phyloP scores from a whole-genome alignment of 805 yeast species.

The Grigorovia humatica region DNA sequence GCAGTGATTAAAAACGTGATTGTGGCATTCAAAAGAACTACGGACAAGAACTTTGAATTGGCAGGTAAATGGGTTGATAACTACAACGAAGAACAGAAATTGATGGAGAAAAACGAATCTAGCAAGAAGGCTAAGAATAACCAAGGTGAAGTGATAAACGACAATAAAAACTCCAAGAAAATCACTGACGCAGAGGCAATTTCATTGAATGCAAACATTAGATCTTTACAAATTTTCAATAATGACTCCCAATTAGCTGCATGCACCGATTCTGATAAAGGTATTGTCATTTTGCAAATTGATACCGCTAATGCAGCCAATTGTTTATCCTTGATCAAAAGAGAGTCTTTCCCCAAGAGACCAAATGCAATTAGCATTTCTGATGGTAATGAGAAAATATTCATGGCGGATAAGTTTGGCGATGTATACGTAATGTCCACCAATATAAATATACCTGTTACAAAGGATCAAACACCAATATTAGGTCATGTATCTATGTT shows the following conservation, averaged over 20 bases:
- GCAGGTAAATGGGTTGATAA: slow-evolving; percentile 57
- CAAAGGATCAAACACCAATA: slow-evolving; percentile 45
- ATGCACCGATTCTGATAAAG: slow-evolving; percentile 76
- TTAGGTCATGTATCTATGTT: slow-evolving; percentile 96
- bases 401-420: slow-evolving; percentile 92
- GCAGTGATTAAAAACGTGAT: slow-evolving; percentile 49
- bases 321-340: slow-evolving; percentile 44
- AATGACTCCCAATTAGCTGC: slow-evolving; percentile 49
- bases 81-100: slow-evolving; percentile 29
- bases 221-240: slow-evolving; percentile 47
- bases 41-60: slow-evolving; percentile 24
- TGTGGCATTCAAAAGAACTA: slow-evolving; percentile 36
- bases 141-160: slow-evolving; percentile 35
- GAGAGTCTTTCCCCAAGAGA: slow-evolving; percentile 80
- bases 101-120: slow-evolving; percentile 35
- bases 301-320: slow-evolving; percentile 23
- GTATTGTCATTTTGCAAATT: slow-evolving; percentile 51
- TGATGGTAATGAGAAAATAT: slow-evolving; percentile 38
- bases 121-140: slow-evolving; percentile 29
- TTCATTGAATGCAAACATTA: slow-evolving; percentile 48
- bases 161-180: slow-evolving; percentile 47
- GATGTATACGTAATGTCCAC: slow-evolving; percentile 68
- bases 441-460: slow-evolving; percentile 27
- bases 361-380: slow-evolving; percentile 73
- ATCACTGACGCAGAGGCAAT: slow-evolving; percentile 31